Conservation (phyloP, 176 grass and related monocot genomes). For the Bothriochloa decipiens region DNA sequence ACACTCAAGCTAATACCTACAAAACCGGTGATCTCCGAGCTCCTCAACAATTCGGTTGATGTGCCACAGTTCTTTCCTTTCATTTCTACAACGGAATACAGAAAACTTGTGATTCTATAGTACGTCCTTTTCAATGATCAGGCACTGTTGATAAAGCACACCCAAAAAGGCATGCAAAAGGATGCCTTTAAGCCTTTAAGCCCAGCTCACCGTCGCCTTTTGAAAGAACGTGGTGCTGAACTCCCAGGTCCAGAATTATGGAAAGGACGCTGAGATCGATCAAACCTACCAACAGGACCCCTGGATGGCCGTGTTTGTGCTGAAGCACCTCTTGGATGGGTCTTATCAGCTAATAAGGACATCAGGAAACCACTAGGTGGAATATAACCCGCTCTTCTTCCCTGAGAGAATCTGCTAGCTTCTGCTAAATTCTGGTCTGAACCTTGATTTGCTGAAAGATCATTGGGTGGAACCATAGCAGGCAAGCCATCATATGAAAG, state of each 20-base stretch:
- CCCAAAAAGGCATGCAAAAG: neutral
- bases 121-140: neutral
- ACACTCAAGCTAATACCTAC: neutral
- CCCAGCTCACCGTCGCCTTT: slow-evolving; percentile 50
- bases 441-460: neutral
- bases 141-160: neutral
- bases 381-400: slow-evolving; percentile 52
- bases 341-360: slow-evolving; percentile 59
- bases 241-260: slow-evolving; percentile 38
- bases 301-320: slow-evolving; percentile 14
- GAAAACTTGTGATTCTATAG: neutral
- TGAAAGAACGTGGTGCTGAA: slow-evolving; percentile 56
- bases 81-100: slow-evolving; percentile 14
- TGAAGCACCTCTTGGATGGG: slow-evolving; percentile 20
- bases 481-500: slow-evolving; percentile 83
- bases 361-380: slow-evolving; percentile 57
- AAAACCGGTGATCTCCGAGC: neutral
- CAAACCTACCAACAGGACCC: slow-evolving; percentile 30
- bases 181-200: neutral
- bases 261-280: slow-evolving; percentile 33
- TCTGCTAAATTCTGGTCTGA: slow-evolving; percentile 27
- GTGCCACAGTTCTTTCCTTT: neutral
- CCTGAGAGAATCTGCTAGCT: slow-evolving; percentile 33
- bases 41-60: neutral
- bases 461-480: slow-evolving; percentile 44